phyloP scores from a whole-genome alignment of 2,329 filamentous ascomycete species.

The Trichoderma koningii region DNA sequence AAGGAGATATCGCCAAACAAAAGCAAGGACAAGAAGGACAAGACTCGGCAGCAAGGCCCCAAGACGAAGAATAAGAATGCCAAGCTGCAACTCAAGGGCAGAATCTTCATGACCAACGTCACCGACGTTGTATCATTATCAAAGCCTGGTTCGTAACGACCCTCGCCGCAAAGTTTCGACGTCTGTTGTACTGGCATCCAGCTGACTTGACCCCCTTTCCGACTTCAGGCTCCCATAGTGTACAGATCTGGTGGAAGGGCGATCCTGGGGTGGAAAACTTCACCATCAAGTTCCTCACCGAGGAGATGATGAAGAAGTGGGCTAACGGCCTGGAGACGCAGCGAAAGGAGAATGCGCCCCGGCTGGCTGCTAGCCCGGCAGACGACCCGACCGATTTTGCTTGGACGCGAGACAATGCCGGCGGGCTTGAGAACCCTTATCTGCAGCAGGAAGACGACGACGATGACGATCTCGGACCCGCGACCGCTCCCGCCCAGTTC shows the following conservation, averaged over 20 bases:
- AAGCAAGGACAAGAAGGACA: slow-evolving; percentile 73
- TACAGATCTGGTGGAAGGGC: slow-evolving; percentile 98
- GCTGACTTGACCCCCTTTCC: slow-evolving; percentile 16
- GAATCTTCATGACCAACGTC: slow-evolving; percentile 99
- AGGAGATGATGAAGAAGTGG: slow-evolving; percentile 95
- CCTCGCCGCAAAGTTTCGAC: neutral
- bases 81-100: slow-evolving; percentile 90
- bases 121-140: slow-evolving; percentile 87
- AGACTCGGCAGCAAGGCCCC: slow-evolving; percentile 56
- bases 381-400: slow-evolving; percentile 70
- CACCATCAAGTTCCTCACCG: slow-evolving; percentile 87
- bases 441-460: slow-evolving; percentile 64
- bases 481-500: slow-evolving; percentile 43
- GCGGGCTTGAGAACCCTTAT: slow-evolving; percentile 79
- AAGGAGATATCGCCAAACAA: slow-evolving; percentile 91
- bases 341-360: slow-evolving; percentile 61
- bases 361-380: slow-evolving; percentile 51
- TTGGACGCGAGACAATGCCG: slow-evolving; percentile 71
- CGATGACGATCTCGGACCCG: slow-evolving; percentile 54
- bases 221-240: slow-evolving; percentile 76
- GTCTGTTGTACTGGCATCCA: neutral
- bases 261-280: slow-evolving; percentile 96
- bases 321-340: slow-evolving; percentile 76
- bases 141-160: slow-evolving; percentile 72
- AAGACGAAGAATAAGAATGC: slow-evolving; percentile 67